These are phyloP conservation scores for Mortierella claussenii DNA, from an alignment of 192 early-diverging fungal genomes.

Conservation along the genomic window DNA sequence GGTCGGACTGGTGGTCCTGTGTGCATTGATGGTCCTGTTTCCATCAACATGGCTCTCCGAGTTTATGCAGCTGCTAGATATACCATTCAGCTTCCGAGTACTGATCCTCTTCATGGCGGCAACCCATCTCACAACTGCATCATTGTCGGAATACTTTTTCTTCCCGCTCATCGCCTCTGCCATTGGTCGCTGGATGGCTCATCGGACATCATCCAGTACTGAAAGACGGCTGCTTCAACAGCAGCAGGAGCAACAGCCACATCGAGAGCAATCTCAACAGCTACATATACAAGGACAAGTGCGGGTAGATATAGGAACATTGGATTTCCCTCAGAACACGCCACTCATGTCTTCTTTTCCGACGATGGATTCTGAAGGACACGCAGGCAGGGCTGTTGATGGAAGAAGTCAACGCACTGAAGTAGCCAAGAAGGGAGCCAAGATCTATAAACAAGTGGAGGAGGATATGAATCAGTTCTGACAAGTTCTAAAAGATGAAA, in stretches of 20 bases:
- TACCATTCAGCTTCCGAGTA: constrained; percentile 66
- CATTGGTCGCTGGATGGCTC: constrained; percentile 21
- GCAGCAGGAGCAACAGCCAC: neutral
- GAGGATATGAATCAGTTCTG: constrained; percentile 21
- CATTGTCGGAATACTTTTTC: constrained; percentile 48
- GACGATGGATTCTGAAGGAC: neutral
- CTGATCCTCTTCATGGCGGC: constrained; percentile 68
- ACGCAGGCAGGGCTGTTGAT: neutral
- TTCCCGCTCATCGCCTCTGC: constrained; percentile 50
- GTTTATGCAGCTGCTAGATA: constrained; percentile 74
- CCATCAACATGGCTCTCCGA: constrained; percentile 62
- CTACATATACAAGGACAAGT: neutral
- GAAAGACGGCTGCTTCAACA: too few relatives aligned
- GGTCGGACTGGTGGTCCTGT: constrained; percentile 60
- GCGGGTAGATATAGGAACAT: neutral
- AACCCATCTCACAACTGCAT: constrained; percentile 63
- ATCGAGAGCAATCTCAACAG: too few relatives aligned
- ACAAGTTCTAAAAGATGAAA: too few relatives aligned
- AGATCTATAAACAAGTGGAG: constrained; percentile 43
- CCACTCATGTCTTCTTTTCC: constrained; percentile 1
- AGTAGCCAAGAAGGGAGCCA: constrained; percentile 7
- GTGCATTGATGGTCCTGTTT: constrained; percentile 58
- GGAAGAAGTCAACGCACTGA: too few relatives aligned
- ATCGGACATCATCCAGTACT: neutral
- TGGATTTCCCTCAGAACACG: neutral